phyloP scores from a whole-genome alignment of 345 rosid species.

The Bruguiera parviflora region DNA sequence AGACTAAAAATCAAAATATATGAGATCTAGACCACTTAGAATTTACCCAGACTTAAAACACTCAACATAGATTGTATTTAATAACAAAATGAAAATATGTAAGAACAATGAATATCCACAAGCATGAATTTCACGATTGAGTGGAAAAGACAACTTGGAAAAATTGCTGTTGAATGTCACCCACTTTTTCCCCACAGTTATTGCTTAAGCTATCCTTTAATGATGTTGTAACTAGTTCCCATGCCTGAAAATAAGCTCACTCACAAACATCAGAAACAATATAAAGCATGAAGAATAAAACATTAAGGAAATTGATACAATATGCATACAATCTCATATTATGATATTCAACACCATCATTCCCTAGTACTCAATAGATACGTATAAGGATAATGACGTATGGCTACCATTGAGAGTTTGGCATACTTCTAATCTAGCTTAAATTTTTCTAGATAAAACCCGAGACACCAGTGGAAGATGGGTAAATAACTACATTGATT shows the following conservation, averaged over 20 bases:
- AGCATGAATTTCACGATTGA: background rate
- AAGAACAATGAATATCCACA: no score
- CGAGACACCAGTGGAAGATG: background rate
- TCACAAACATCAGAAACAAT: background rate
- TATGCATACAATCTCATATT: background rate
- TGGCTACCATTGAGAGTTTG: no score
- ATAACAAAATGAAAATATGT: no score
- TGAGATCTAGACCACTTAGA: no score
- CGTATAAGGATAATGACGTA: no score
- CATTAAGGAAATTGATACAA: background rate
- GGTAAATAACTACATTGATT: background rate
- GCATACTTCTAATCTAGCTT: no score
- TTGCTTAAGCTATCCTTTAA: background rate
- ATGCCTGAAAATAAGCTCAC: background rate
- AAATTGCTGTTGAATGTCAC: no score
- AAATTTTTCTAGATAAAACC: no score
- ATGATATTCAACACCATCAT: background rate
- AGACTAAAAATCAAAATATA: no score
- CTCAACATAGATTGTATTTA: no score
- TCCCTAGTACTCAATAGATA: background rate
- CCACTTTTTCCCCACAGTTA: background rate
- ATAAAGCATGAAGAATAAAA: background rate
- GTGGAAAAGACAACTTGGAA: background rate
- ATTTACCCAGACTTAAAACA: no score
- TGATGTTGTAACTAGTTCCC: background rate